Evolutionary conservation across 306 rosid genomes (phyloP).

Genomic region (Dalbergia cultrata): DNA sequence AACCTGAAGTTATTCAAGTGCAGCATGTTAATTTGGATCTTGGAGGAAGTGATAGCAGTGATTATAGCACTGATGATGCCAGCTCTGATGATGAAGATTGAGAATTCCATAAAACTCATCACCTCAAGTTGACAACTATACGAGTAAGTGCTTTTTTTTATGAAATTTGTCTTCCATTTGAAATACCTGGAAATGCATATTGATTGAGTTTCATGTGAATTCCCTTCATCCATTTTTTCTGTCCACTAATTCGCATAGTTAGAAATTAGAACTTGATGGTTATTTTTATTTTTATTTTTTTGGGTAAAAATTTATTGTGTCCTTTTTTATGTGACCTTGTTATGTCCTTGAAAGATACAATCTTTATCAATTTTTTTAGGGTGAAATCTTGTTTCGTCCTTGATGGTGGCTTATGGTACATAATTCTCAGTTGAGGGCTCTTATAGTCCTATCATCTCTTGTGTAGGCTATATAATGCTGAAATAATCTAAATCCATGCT

Average conservation of each 20-base stretch:
- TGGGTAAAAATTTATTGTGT: background rate
- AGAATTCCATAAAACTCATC: slow-evolving; percentile 30
- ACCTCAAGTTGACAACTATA: slow-evolving; percentile 18
- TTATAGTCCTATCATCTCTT: slow-evolving; percentile 21
- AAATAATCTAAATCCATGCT: background rate
- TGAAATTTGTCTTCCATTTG: slow-evolving; percentile 1
- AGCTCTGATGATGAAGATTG: slow-evolving; percentile 87
- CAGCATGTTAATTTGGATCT: slow-evolving; percentile 87
- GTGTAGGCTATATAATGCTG: slow-evolving; percentile 1
- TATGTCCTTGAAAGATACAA: background rate
- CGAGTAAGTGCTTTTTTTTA: slow-evolving; percentile 26
- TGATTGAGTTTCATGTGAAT: slow-evolving; percentile 6
- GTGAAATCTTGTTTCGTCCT: background rate
- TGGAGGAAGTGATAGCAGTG: slow-evolving; percentile 89
- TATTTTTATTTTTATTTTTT: slow-evolving; percentile 23
- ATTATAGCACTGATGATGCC: slow-evolving; percentile 85
- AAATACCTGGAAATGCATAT: slow-evolving; percentile 5
- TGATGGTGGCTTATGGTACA: background rate
- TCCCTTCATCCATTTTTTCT: background rate
- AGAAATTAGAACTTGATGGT: background rate
- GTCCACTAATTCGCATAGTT: background rate
- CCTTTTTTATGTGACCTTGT: too few species aligned
- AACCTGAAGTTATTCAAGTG: slow-evolving; percentile 85
- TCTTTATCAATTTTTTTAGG: background rate
- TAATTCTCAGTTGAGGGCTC: background rate